Evolutionary conservation across 2,329 filamentous ascomycete species (phyloP).

Genomic region (Neofusicoccum sp.): DNA sequence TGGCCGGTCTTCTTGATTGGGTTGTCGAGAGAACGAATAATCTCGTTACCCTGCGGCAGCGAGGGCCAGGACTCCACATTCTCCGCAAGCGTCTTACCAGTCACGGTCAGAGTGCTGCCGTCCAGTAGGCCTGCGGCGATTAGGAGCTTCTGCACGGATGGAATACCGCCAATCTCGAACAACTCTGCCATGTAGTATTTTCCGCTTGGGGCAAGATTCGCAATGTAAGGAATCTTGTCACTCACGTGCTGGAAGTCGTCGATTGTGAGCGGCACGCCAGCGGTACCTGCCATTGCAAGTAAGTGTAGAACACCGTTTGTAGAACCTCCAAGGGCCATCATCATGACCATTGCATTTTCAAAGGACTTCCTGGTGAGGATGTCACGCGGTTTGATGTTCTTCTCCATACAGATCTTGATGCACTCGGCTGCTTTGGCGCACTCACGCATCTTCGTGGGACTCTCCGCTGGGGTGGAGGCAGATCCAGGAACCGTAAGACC

Average conservation of each 20-base stretch:
- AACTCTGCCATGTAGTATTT: conserved; percentile 86
- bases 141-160: conserved; percentile 80
- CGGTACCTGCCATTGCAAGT: conserved; percentile 85
- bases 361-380: conserved; percentile 78
- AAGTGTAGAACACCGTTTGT: conserved; percentile 89
- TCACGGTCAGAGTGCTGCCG: conserved; percentile 76
- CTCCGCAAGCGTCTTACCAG: conserved; percentile 77
- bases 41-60: conserved; percentile 73
- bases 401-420: conserved; percentile 76
- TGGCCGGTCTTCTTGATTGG: conserved; percentile 87
- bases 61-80: conserved; percentile 77
- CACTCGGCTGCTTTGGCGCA: conserved; percentile 77
- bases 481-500: conserved; percentile 80
- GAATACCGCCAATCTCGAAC: conserved; percentile 80
- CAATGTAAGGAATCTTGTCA: conserved; percentile 81
- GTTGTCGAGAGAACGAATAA: conserved; percentile 77
- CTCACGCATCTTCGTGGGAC: conserved; percentile 81
- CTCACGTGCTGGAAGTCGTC: conserved; percentile 81
- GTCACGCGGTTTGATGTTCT: conserved; percentile 76
- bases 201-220: conserved; percentile 79
- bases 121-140: conserved; percentile 74
- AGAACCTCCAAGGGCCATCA: conserved; percentile 86
- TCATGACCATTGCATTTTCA: conserved; percentile 85
- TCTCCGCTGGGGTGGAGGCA: conserved; percentile 76
- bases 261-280: conserved; percentile 71